Evolutionary conservation across 2,329 filamentous ascomycete genomes (phyloP), one percentile per base, ranked within the genome.

Genomic region (Mycosphaerella arachidis): DNA sequence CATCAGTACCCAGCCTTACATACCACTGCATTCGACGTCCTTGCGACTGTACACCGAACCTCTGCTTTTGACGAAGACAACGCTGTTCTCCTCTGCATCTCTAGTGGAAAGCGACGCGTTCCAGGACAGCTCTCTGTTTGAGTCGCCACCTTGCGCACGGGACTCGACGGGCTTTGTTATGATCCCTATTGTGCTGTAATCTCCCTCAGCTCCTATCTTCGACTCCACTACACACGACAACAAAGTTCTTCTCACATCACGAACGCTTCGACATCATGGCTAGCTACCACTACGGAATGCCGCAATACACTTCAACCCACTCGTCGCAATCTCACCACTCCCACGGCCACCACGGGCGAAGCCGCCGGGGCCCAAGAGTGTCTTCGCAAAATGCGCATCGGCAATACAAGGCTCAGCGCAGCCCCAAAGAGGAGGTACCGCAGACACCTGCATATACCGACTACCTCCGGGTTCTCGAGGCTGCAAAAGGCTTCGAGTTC

Each of bases 401-500:
- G 75, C 91, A 96, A 76, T 73, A 71, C 68, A 89, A 92, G 64
- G 87, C 88, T 65, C 88, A 92, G 57, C 88, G 90, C 72, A 90
- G 87, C 71, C 91, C 93, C 78, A 92, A 95, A 77, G 92, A 96
- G 75, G 92, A 96, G 75, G 79, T 91, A 65, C 86, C 86, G 69
- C 92, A 96, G 76, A 83, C 88, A n/a, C 86, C 86, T 20, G 84
- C 87, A 54, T 81, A 95, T 61, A 83, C 84, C 62, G 86, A 87
- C 64, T 97, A 96, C 80, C 89, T 93, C 68, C 86, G 86, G 67
- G 88, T 92, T 72, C 96, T 96, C 69, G 92, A 97, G 79, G 90
- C 91, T 65, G 91, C 90, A 61, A 86, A 92, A 61, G 96, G 92
- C 9, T 97, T 97, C 72, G 93, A 97, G 69, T 83, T 97, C 63